phyloP scores from a whole-genome alignment of 768 basidiomycete species.

The Lentinula guzmanii region DNA sequence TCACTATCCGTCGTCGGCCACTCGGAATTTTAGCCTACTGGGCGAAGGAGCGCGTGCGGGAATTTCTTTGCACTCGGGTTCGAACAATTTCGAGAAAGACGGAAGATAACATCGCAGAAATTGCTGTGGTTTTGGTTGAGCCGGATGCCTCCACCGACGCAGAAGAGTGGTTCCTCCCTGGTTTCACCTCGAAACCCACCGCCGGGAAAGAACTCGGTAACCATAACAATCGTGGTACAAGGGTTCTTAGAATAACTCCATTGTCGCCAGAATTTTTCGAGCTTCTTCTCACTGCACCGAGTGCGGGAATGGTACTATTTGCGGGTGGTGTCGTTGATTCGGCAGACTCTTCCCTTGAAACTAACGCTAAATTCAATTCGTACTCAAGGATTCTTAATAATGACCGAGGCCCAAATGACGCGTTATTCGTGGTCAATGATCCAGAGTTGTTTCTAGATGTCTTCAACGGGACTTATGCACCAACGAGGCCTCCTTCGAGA shows the following conservation, averaged over 20 bases:
- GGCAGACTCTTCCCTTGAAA: slow-evolving; percentile 24
- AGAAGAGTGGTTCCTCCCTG: slow-evolving; percentile 16
- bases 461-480: slow-evolving; percentile 17
- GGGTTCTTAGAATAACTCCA: slow-evolving; percentile 35
- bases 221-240: background rate
- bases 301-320: background rate
- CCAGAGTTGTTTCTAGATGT: slow-evolving; percentile 27
- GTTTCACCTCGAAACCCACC: background rate
- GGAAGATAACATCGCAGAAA: background rate
- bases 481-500: background rate
- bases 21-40: background rate
- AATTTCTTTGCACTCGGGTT: background rate
- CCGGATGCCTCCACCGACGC: slow-evolving; percentile 19
- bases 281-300: slow-evolving; percentile 32
- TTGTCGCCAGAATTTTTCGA: slow-evolving; percentile 44
- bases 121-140: slow-evolving; percentile 18
- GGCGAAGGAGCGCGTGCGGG: background rate
- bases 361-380: slow-evolving; percentile 34
- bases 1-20: background rate
- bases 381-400: slow-evolving; percentile 12
- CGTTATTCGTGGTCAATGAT: slow-evolving; percentile 30
- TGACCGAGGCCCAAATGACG: slow-evolving; percentile 16
- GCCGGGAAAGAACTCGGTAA: background rate
- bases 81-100: background rate
- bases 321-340: background rate